Base-by-base conservation (phyloP, 2,329 filamentous ascomycete genomes). In the Colletotrichum magnum region DNA sequence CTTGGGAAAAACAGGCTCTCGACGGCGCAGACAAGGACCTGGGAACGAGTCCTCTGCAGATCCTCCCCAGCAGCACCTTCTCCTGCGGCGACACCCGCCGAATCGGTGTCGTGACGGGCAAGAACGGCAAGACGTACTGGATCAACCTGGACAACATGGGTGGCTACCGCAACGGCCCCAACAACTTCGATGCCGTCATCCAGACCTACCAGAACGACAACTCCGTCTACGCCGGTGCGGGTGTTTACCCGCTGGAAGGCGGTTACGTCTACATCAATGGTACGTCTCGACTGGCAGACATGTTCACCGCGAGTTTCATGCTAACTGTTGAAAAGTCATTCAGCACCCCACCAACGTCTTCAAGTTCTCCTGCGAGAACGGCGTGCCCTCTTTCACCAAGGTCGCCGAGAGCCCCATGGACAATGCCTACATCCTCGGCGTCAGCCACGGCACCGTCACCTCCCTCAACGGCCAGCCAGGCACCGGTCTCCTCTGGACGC, bases 401-500 rank as follows among this genome's bases (percentile, higher is more conserved):
- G 84, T 88, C 1, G 85, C 84, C 4, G 82, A 85, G 62, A 85
- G 82, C 3, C 80, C 83, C 0, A 81, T 84, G 24, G 80, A 75
- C 50, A 88, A 88, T 58, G 85, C 86, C 0, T 85, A 84, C 65
- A 81, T 85, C 57, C 82, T 90, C 0, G 88, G 88, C 32, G 85
- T 88, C 39, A 84, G 87, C 28, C 87, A 89, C 68, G 86, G 86
- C 24, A 88, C 87, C 0, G 85, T 84, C 0, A 90, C 88, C 0
- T 87, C 87, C 0, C 79, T 89, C 53, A 83, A 86, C 60, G 85
- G 84, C 4, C 80, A 88, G 71, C 75, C 80, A 2, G 88, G 87
- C 3, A 88, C 86, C 1, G 88, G 87, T 28, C 81, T 90, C 1
- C 74, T 89, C 6, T 90, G 88, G 88, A 83, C 83, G 1, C 84